Evolutionary conservation across 2,329 filamentous ascomycete genomes (phyloP).

Genomic region (Stemphylium beticola): DNA sequence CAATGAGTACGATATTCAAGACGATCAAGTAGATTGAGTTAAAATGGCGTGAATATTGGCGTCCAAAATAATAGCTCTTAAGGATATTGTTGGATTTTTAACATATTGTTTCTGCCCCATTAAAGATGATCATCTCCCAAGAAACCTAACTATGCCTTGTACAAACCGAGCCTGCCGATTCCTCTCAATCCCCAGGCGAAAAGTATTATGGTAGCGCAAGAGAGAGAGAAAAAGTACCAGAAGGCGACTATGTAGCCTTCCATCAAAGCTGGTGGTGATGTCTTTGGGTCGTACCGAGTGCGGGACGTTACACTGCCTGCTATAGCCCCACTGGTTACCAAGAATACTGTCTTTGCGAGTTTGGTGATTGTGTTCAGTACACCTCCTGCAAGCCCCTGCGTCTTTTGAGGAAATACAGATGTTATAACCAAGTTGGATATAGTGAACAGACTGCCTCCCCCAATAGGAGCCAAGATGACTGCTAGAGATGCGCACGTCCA

Average conservation of each 20-base stretch:
- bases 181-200: constrained; percentile 50
- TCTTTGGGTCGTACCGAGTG: constrained; percentile 33
- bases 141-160: too few relatives aligned
- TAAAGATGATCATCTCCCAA: too few relatives aligned
- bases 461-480: constrained; percentile 52
- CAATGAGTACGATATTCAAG: too few relatives aligned
- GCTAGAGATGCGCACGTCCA: constrained; percentile 56
- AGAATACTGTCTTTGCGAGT: constrained; percentile 51
- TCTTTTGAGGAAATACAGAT: constrained; percentile 48
- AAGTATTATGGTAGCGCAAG: constrained; percentile 38
- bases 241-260: constrained; percentile 52
- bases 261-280: constrained; percentile 46
- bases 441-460: constrained; percentile 54
- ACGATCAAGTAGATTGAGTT: too few relatives aligned
- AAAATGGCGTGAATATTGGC: too few relatives aligned
- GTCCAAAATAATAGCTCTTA: too few relatives aligned
- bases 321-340: constrained; percentile 50
- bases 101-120: too few relatives aligned
- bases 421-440: constrained; percentile 54
- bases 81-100: too few relatives aligned
- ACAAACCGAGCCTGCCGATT: constrained; percentile 37
- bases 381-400: constrained; percentile 53
- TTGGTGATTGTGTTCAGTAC: constrained; percentile 56
- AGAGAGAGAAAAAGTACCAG: constrained; percentile 51
- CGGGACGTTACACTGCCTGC: constrained; percentile 39